Base-by-base conservation (phyloP, 108 stramenopile species). In the Fragilariopsis cylindrus region DNA sequence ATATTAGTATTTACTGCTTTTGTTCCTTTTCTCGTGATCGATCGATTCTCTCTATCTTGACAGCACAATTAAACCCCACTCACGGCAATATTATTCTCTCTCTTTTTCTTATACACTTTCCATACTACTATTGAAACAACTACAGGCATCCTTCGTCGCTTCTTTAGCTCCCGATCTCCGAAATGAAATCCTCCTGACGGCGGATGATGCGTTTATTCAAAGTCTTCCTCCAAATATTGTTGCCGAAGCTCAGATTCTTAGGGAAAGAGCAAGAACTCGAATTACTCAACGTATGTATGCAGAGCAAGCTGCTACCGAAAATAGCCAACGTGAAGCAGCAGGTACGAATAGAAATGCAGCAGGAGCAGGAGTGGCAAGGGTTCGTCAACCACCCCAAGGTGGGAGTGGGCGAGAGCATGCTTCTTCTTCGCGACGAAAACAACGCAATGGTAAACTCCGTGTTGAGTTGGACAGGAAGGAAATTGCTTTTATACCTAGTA, bases 101-200 rank as follows among this genome's bases (percentile, higher is more conserved):
- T 30, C 30, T 30, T 30, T 30, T 30, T 30, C 30, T 30, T 30
- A 30, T 2, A 30, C 30, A 30, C 1, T 30, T 2, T 30, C 30
- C 30, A 30, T 30, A 30, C 30, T 30, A 30, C 30, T 30, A 30
- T 30, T 30, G 30, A 30, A 30, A 30, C 30, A 30, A 30, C 30
- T 30, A 30, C 30, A 30, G 30, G 30, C 30, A 30, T 30, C 30
- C 56, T 96, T 97, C 73, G 73, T 96, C 48, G 96, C 96, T 5
- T 97, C 98, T 8, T 77, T 97, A 44, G 82, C 92, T 7, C 93
- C 96, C 56, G 96, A 97, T 48, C 88, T 98, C 45, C 83, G 98
- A 13, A 76, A 87, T 65, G 98, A 98, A 71, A 90, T 98, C 41
- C 87, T 98, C 13, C 74, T 96, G 48, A 93, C 94, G 30, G 95